Evolutionary conservation across 2,329 filamentous ascomycete genomes (phyloP).

Genomic region (Didymella keratinophila): DNA sequence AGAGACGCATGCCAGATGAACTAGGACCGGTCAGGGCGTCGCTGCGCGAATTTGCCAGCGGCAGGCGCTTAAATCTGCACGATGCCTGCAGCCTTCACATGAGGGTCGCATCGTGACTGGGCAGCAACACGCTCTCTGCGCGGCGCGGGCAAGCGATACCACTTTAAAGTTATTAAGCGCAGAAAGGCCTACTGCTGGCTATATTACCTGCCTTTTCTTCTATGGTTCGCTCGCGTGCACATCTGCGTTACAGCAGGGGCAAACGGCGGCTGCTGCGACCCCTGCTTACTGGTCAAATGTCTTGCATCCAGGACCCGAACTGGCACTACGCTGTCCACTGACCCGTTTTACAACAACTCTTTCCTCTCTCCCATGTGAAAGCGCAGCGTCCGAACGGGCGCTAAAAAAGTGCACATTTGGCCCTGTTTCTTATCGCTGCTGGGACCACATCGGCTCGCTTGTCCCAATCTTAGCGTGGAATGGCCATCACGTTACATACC

Average conservation of each 20-base stretch:
- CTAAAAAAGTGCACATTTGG: constrained; percentile 10
- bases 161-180: constrained; percentile 40
- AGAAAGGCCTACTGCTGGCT: constrained; percentile 34
- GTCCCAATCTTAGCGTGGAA: constrained; percentile 10
- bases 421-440: constrained; percentile 8
- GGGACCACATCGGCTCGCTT: constrained; percentile 8
- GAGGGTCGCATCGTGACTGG: constrained; percentile 26
- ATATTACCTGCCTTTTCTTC: constrained; percentile 30
- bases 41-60: constrained; percentile 29
- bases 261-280: constrained; percentile 33
- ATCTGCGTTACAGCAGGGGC: not conserved
- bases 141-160: constrained; percentile 33
- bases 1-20: constrained; percentile 24
- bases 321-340: constrained; percentile 2
- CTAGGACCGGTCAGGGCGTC: constrained; percentile 19
- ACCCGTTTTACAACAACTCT: not conserved
- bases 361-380: not conserved
- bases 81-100: constrained; percentile 28
- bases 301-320: constrained; percentile 18
- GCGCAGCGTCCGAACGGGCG: constrained; percentile 7
- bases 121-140: constrained; percentile 29
- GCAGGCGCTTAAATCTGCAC: constrained; percentile 32
- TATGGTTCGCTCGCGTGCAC: constrained; percentile 15
- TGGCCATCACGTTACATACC: constrained; percentile 12
- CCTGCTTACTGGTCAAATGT: constrained; percentile 23